Conservation (phyloP, 306 rosid species). For the Cucumis cinereus region DNA sequence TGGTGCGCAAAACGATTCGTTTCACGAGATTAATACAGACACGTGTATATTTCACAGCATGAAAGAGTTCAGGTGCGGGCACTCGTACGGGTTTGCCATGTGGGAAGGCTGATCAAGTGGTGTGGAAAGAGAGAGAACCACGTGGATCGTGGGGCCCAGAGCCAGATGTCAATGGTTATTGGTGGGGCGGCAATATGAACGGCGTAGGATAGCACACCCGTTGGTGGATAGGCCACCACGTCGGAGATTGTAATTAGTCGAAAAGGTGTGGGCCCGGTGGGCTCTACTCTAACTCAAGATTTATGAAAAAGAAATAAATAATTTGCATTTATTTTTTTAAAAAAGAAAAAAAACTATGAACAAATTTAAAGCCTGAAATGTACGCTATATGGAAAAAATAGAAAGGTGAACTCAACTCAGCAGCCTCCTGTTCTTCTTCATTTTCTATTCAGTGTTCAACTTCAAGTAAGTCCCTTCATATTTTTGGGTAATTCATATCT, state of each 20-base stretch:
- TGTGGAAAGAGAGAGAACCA: neutral
- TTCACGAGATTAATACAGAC: neutral
- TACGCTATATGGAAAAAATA: neutral
- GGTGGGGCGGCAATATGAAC: neutral
- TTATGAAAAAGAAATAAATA: neutral
- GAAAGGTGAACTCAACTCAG: neutral
- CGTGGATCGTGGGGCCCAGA: neutral
- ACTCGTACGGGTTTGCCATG: neutral
- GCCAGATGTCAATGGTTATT: neutral
- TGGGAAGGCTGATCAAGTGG: neutral
- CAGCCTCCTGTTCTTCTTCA: neutral
- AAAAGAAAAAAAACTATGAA: neutral
- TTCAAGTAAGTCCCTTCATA: neutral
- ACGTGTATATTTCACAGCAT: neutral
- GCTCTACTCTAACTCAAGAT: neutral
- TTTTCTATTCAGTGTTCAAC: neutral
- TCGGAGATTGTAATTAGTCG: slow-evolving; percentile 8
- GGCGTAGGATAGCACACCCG: neutral
- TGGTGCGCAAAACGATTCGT: neutral
- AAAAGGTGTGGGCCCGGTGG: neutral
- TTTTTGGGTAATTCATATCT: neutral
- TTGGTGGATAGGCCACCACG: slow-evolving; percentile 11
- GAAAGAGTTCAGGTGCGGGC: neutral
- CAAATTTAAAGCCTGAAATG: slow-evolving; percentile 1
- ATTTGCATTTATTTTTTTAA: no score